Evolutionary conservation across 139 green algal species (phyloP).

Genomic region (Picochlorum sp.): DNA sequence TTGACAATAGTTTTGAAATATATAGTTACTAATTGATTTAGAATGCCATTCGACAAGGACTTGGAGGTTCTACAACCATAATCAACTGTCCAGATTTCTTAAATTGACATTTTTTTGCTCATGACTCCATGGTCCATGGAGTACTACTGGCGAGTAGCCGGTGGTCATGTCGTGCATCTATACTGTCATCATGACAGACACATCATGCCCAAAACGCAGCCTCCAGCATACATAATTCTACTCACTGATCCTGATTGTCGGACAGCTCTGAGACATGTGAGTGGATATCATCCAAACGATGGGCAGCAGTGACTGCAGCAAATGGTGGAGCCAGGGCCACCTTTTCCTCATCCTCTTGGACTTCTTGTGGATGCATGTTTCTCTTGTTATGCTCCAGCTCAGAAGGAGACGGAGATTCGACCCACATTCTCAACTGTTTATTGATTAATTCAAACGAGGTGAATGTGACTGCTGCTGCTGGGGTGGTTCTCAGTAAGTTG

Average conservation of each 20-base stretch:
- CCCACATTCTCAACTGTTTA: slow-evolving; percentile 46
- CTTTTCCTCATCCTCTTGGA: slow-evolving; percentile 6
- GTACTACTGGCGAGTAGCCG: too few relatives aligned
- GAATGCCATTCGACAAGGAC: neutral
- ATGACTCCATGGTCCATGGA: too few relatives aligned
- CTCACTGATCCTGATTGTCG: neutral
- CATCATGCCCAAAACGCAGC: too few relatives aligned
- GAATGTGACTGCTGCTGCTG: slow-evolving; percentile 94
- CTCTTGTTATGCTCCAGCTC: neutral
- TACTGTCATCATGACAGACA: too few relatives aligned
- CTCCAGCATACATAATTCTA: neutral
- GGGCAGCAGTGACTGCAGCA: neutral
- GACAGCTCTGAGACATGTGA: neutral
- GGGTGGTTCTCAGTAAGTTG: slow-evolving; percentile 93
- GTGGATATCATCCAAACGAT: neutral
- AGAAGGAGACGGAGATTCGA: neutral
- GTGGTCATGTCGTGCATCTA: too few relatives aligned
- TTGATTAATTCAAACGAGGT: slow-evolving; percentile 92
- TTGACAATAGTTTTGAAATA: neutral
- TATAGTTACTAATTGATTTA: neutral
- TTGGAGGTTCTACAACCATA: neutral
- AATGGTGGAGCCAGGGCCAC: slow-evolving; percentile 11
- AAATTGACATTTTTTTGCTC: neutral
- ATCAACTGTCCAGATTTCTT: neutral
- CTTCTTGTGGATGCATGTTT: neutral